These are phyloP conservation scores for Talaromyces verruculosus DNA, from an alignment of 2,329 filamentous ascomycete species.

Conservation along the genomic window DNA sequence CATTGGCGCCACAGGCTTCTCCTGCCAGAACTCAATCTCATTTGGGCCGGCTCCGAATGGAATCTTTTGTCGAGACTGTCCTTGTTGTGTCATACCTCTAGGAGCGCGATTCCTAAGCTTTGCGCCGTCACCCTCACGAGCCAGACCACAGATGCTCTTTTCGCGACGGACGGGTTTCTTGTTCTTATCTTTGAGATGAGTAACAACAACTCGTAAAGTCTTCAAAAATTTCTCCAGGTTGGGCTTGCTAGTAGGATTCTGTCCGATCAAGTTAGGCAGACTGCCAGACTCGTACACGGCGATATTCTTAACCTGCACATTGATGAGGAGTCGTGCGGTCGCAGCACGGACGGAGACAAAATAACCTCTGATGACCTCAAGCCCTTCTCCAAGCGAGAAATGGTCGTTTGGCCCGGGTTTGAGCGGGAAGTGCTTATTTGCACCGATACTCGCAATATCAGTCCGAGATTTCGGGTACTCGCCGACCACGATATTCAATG, in stretches of 20 bases:
- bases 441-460: constrained; percentile 50
- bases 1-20: constrained; percentile 25
- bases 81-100: neutral
- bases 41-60: constrained; percentile 50
- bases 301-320: constrained; percentile 62
- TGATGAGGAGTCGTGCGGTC: constrained; percentile 59
- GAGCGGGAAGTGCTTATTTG: constrained; percentile 56
- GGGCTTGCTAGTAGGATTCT: neutral
- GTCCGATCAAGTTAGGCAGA: neutral
- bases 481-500: constrained; percentile 59
- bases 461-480: constrained; percentile 46
- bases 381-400: constrained; percentile 56
- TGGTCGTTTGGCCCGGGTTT: constrained; percentile 39
- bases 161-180: constrained; percentile 43
- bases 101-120: constrained; percentile 27
- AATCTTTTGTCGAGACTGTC: constrained; percentile 34
- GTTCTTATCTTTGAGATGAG: constrained; percentile 42
- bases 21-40: constrained; percentile 55
- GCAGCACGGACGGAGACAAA: constrained; percentile 62
- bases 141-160: constrained; percentile 51
- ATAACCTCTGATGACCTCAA: constrained; percentile 61
- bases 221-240: constrained; percentile 48
- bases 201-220: constrained; percentile 42
- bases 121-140: constrained; percentile 41
- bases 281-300: constrained; percentile 56